Conservation (phyloP, 1,139 yeast genomes). For the Debaryomyces sp. region DNA sequence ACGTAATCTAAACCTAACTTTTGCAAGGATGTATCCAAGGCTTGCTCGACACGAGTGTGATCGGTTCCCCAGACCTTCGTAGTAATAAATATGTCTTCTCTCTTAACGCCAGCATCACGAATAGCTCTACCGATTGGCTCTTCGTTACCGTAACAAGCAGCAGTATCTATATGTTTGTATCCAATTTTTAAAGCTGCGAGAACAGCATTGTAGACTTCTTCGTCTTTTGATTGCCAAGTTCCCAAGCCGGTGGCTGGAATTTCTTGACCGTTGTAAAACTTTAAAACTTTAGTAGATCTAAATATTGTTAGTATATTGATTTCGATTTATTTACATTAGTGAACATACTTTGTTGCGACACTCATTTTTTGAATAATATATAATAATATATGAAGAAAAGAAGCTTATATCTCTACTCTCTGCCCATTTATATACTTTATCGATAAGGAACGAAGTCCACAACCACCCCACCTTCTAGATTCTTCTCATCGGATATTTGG, state of each 20-base stretch:
- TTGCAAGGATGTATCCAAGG: constrained; percentile 59
- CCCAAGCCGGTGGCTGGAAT: constrained; percentile 74
- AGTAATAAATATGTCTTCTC: constrained; percentile 70
- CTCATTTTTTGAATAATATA: not conserved
- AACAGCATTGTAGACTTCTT: constrained; percentile 57
- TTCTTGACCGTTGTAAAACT: constrained; percentile 56
- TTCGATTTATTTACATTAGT: not conserved
- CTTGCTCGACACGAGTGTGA: constrained; percentile 57
- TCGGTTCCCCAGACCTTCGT: constrained; percentile 74
- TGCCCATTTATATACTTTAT: not conserved
- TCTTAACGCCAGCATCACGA: constrained; percentile 61
- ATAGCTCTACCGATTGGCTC: constrained; percentile 63
- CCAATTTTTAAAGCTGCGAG: constrained; percentile 63
- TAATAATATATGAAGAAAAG: not conserved
- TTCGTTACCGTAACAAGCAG: constrained; percentile 67
- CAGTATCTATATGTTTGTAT: constrained; percentile 77
- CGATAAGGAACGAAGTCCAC: not conserved
- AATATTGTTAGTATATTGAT: not conserved
- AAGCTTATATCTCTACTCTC: not conserved
- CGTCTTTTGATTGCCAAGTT: constrained; percentile 65
- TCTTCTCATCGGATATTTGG: not conserved
- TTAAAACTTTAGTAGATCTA: constrained; percentile 23
- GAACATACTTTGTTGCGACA: not conserved
- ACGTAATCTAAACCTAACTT: constrained; percentile 73
- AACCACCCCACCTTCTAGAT: not conserved